Evolutionary conservation across 768 basidiomycete genomes (phyloP).

Genomic region (Tylopilus balloui): DNA sequence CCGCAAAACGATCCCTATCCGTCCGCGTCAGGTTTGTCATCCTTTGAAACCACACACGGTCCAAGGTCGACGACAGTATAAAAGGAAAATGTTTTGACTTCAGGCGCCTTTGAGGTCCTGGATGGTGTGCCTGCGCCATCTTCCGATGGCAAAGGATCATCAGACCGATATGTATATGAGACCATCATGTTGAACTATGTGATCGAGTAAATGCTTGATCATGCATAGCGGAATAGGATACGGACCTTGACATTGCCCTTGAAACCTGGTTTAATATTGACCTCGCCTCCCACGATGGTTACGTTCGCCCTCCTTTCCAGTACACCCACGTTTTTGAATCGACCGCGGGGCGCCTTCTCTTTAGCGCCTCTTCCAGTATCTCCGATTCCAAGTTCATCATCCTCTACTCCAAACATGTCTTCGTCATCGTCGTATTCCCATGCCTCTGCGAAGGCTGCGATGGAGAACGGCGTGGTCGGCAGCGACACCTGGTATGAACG

Average conservation of each 20-base stretch:
- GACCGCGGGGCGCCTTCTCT: conserved; percentile 44
- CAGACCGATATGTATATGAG: conserved; percentile 89
- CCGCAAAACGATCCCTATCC: conserved; percentile 5
- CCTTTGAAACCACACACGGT: conserved; percentile 56
- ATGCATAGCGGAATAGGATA: conserved; percentile 34
- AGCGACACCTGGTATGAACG: conserved; percentile 68
- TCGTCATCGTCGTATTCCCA: conserved; percentile 99
- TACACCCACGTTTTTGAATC: conserved; percentile 64
- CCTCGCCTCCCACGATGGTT: conserved; percentile 84
- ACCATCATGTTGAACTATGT: conserved; percentile 92
- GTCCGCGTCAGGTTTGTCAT: conserved; percentile 37
- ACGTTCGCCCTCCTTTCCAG: conserved; percentile 88
- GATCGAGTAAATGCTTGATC: conserved; percentile 1
- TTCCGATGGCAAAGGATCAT: conserved; percentile 70
- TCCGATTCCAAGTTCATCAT: conserved; percentile 34
- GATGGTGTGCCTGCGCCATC: conserved; percentile 48
- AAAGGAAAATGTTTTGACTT: conserved; percentile 87
- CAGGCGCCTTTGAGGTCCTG: conserved; percentile 50
- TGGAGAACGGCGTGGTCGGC: conserved; percentile 71
- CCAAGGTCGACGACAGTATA: conserved; percentile 83
- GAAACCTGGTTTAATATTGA: conserved; percentile 78
- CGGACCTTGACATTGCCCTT: conserved; percentile 75
- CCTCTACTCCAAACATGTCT: conserved; percentile 60
- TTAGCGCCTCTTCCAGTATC: conserved; percentile 38
- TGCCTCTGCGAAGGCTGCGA: conserved; percentile 90